These are phyloP conservation scores for Heteromeles arbutifolia DNA, from an alignment of 306 rosid genomes.

Conservation along the genomic window DNA sequence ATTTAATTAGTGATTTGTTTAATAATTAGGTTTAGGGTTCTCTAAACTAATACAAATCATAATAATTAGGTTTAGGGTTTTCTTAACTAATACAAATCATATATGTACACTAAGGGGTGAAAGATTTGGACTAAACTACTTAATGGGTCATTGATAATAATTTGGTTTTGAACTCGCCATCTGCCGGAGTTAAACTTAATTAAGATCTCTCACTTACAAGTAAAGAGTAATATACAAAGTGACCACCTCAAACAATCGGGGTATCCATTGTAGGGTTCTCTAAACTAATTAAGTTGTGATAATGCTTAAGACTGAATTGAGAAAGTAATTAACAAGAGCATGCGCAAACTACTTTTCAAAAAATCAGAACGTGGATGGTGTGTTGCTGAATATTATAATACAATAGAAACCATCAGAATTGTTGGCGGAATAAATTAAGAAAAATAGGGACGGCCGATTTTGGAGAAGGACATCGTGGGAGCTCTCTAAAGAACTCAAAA, in stretches of 20 bases:
- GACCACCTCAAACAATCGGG: background rate
- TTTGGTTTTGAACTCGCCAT: background rate
- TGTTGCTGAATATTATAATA: conserved; percentile 28
- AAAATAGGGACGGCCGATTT: conserved; percentile 34
- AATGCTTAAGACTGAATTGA: conserved; percentile 15
- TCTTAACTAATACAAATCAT: no score
- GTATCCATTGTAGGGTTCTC: background rate
- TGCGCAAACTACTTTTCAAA: conserved; percentile 4
- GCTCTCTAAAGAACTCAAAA: conserved; percentile 21
- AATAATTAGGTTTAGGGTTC: conserved; percentile 8
- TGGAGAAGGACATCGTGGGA: conserved; percentile 45
- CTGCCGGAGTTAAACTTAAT: background rate
- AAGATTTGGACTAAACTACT: no score
- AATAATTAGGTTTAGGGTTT: no score
- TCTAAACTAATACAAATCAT: background rate
- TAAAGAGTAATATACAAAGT: no score
- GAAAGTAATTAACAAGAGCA: background rate
- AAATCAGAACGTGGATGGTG: conserved; percentile 56
- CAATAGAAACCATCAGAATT: conserved; percentile 4
- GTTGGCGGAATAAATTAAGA: conserved; percentile 22
- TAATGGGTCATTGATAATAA: no score
- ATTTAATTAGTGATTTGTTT: conserved; percentile 22
- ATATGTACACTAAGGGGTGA: no score
- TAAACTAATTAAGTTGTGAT: conserved; percentile 2
- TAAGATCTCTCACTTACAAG: background rate